phyloP scores from a whole-genome alignment of 495 filamentous ascomycete species.

The Articulospora tetracladia region DNA sequence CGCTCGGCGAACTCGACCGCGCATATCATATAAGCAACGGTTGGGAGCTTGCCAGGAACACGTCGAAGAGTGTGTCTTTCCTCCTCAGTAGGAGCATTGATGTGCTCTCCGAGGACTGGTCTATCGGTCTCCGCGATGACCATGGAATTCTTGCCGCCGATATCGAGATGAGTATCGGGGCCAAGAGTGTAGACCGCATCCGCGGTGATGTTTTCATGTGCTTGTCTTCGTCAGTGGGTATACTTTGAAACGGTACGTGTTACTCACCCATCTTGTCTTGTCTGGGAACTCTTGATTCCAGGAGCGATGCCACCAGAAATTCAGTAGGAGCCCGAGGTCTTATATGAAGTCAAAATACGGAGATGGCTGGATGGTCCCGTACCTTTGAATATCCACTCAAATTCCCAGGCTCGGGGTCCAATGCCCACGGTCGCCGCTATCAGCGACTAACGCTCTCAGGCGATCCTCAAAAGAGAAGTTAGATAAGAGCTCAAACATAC shows the following conservation, averaged over 20 bases:
- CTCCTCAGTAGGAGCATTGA: conserved; percentile 46
- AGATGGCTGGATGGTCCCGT: background rate
- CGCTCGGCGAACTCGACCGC: conserved; percentile 71
- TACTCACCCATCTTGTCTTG: background rate
- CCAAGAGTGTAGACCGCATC: background rate
- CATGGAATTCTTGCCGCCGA: background rate
- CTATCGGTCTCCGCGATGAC: background rate
- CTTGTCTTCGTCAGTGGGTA: background rate
- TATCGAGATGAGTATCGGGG: background rate
- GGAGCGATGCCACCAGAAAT: background rate
- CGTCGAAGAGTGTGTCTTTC: conserved; percentile 52
- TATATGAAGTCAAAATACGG: background rate
- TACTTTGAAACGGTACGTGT: background rate
- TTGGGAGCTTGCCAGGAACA: conserved; percentile 51
- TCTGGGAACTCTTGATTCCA: background rate
- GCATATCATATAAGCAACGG: conserved; percentile 68
- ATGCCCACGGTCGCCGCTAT: background rate
- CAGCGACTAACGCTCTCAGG: background rate
- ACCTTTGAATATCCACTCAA: background rate
- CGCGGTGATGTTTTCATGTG: background rate
- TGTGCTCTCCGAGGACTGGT: background rate
- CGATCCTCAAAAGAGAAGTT: background rate
- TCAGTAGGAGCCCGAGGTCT: background rate
- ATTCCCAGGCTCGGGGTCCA: background rate
- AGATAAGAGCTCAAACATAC: background rate